Evolutionary conservation across 768 basidiomycete genomes (phyloP), one percentile per base, ranked within the genome.

Genomic region (Panaeolus papilionaceus): DNA sequence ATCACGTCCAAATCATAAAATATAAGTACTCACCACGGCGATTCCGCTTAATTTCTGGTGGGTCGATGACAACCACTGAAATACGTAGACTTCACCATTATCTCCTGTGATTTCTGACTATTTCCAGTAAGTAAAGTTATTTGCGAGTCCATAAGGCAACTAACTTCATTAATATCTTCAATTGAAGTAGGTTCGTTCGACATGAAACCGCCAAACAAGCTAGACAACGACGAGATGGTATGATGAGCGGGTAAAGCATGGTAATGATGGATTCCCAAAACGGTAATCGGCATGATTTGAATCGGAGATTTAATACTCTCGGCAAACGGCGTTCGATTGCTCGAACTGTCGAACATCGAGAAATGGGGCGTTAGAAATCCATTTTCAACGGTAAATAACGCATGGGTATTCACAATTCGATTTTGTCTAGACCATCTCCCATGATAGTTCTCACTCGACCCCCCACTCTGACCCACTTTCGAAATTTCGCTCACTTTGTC

Each of bases 11-110:
- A 12, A 66, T 62, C 37, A 38, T 44, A 11, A 44, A 51, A 16
- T 47, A 1, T 38, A 42, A 40, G 33, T 28, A 80, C 92, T 64
- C 72, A 94, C 94, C 37, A 84, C 73, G 1, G 84, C 72, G 16
- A 84, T 80, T 0, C 81, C 78, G 28, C 79, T 81, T 20, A 93
- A 76, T 28, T 82, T 83, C 74, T 85, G 86, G 76, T 94, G 90
- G 2, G 86, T 85, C 10, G 83, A 80, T 7, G 89, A 86, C 10
- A 96, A 83, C 92, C 94, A 97, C 73, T 92, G 91, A 73, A 96
- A 92, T 16, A 96, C 77, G 72, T 93, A 92, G 63, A 95, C 85
- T 70, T 94, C 93, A 14, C 89, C 92, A 77, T 90, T 90, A 66
- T 95, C 94, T 45, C 86, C 88, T 3, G 84, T 77, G 28, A 94